These are phyloP conservation scores for Cladosporium oxysporum DNA, from an alignment of 2,329 filamentous ascomycete species.

Conservation along the genomic window DNA sequence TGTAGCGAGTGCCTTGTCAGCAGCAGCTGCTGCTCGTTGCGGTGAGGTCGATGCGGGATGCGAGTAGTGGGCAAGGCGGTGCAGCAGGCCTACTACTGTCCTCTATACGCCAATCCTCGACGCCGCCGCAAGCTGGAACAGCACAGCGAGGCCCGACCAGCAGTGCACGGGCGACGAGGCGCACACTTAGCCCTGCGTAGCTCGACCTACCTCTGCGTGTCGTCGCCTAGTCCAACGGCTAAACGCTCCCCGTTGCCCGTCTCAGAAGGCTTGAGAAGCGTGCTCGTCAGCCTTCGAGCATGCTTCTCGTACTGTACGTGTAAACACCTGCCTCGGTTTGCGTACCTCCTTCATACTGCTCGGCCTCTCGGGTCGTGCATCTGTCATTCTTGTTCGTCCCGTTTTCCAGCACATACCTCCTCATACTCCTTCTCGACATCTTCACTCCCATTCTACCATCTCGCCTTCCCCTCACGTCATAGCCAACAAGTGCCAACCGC, in stretches of 20 bases:
- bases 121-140: background rate
- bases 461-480: background rate
- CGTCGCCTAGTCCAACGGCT: background rate
- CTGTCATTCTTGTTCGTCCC: background rate
- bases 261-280: constrained; percentile 3
- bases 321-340: background rate
- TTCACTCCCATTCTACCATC: background rate
- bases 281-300: background rate
- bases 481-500: background rate
- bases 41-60: background rate
- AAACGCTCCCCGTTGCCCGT: constrained; percentile 9
- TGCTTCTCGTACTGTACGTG: background rate
- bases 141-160: background rate
- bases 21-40: background rate
- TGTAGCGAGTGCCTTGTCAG: background rate
- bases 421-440: background rate
- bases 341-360: background rate
- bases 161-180: background rate
- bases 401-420: background rate
- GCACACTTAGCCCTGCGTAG: background rate
- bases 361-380: background rate
- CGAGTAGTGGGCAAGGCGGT: background rate
- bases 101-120: background rate
- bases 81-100: background rate
- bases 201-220: background rate